Percentiles rank a stretch among this genome's conserved stretches.
Evolutionary conservation across 352 stramenopile genomes (phyloP).

Genomic region (Pythium plurisporium): DNA sequence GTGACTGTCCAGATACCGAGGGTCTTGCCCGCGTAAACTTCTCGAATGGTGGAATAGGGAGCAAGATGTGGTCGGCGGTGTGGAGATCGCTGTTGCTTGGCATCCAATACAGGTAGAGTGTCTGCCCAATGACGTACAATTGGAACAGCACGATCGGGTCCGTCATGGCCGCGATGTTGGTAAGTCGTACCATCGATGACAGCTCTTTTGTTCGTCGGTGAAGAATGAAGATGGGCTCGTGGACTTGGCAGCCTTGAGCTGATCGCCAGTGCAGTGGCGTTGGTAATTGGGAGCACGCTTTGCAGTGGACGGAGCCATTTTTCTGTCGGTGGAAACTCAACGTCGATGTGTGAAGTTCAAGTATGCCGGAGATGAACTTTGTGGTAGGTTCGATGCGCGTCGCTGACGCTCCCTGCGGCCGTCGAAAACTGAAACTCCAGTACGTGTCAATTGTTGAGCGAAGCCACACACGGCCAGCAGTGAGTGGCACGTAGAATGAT

Average conservation of each 20-base stretch:
- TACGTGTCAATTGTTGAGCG: too few relatives aligned
- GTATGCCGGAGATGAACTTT: too few relatives aligned
- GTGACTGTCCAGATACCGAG: too few relatives aligned
- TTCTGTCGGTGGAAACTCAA: too few relatives aligned
- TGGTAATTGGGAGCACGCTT: constrained; percentile 10
- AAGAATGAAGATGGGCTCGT: constrained; percentile 6
- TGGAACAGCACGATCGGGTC: constrained; percentile 18
- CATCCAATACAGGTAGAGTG: constrained; percentile 25
- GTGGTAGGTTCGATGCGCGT: too few relatives aligned
- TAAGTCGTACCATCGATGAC: constrained; percentile 12
- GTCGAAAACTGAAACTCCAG: too few relatives aligned
- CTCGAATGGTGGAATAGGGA: background rate
- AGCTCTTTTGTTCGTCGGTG: background rate
- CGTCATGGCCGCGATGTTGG: constrained; percentile 13
- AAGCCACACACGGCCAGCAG: constrained; percentile 19
- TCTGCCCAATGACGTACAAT: constrained; percentile 11
- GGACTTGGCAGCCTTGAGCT: constrained; percentile 2
- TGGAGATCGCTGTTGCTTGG: background rate
- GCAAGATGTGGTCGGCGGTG: background rate
- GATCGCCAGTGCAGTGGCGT: constrained; percentile 3
- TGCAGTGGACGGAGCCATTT: background rate
- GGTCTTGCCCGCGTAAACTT: too few relatives aligned
- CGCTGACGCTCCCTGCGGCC: too few relatives aligned
- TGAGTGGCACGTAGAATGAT: constrained; percentile 22
- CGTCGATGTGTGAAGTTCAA: too few relatives aligned